Evolutionary conservation across 306 rosid species (phyloP).

Genomic region (Arachis hypogaea): DNA sequence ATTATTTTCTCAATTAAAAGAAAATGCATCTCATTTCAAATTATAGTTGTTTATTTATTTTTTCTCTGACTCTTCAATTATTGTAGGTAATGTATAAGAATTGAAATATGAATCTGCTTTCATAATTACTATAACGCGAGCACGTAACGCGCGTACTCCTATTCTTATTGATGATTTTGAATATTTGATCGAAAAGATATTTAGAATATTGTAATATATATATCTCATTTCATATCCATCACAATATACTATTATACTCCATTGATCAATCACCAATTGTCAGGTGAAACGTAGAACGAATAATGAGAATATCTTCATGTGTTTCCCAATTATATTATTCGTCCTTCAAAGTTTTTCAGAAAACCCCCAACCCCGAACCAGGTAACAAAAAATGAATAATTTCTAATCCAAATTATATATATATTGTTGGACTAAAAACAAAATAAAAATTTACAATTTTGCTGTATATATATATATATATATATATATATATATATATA

Average conservation of each 20-base stretch:
- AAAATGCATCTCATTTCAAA: background rate
- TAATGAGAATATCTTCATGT: constrained; percentile 30
- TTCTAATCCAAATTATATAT: background rate
- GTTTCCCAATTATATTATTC: constrained; percentile 25
- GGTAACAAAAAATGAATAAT: background rate
- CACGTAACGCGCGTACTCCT: background rate
- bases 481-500: too few relatives aligned
- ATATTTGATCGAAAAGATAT: constrained; percentile 35
- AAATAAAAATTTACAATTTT: too few relatives aligned
- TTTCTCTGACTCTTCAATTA: background rate
- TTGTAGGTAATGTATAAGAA: background rate
- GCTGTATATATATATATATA: too few relatives aligned
- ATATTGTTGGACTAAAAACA: too few relatives aligned
- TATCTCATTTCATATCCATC: constrained; percentile 38
- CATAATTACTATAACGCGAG: background rate
- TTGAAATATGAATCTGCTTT: background rate
- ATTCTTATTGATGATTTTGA: background rate
- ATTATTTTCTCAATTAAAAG: background rate
- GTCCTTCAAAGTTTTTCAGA: constrained; percentile 15
- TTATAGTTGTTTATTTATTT: background rate
- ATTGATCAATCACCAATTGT: constrained; percentile 23
- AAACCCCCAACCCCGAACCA: too few relatives aligned
- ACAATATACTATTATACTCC: constrained; percentile 4
- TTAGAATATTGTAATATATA: constrained; percentile 26
- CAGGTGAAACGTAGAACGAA: constrained; percentile 16